Conservation (phyloP, 805 yeast genomes). For the Blastobotrys parvus region DNA sequence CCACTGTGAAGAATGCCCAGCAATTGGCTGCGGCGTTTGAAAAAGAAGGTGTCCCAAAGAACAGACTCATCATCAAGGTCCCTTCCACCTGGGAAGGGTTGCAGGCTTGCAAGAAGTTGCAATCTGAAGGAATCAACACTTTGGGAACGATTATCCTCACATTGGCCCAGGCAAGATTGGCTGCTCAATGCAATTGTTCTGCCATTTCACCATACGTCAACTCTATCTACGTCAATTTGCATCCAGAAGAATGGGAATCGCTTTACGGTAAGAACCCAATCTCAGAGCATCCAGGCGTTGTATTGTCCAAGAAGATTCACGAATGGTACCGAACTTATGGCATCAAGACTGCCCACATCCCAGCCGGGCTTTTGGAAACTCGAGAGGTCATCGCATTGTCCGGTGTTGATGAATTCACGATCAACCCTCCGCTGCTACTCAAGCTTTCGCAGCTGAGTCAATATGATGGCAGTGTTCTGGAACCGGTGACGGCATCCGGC, state of each 20-base stretch:
- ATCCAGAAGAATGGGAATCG: conserved; percentile 3
- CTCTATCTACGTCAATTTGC: conserved; percentile 20
- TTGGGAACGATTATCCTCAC: conserved; percentile 33
- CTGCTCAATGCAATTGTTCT: conserved; percentile 31
- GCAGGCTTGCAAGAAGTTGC: conserved; percentile 27
- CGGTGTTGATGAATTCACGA: conserved; percentile 32
- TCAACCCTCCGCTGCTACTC: not conserved
- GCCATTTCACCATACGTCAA: conserved; percentile 33
- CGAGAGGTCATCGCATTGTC: conserved; percentile 24
- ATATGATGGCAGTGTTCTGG: not conserved
- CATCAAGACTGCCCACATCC: conserved; percentile 25
- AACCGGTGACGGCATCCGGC: not conserved
- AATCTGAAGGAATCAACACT: conserved; percentile 22
- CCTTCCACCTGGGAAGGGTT: conserved; percentile 31
- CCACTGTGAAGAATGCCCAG: conserved; percentile 22
- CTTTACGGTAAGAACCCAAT: conserved; percentile 17
- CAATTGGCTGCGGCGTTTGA: conserved; percentile 27
- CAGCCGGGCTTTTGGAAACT: conserved; percentile 31
- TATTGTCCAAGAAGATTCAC: conserved; percentile 25
- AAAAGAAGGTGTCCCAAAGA: conserved; percentile 27
- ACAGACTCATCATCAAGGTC: conserved; percentile 29
- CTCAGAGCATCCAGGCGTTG: conserved; percentile 25
- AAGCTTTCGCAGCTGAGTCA: not conserved
- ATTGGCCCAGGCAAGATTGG: conserved; percentile 30
- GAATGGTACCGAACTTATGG: conserved; percentile 29